These are phyloP conservation scores for Detonula confervacea DNA, from an alignment of 352 stramenopile species.

Conservation along the genomic window DNA sequence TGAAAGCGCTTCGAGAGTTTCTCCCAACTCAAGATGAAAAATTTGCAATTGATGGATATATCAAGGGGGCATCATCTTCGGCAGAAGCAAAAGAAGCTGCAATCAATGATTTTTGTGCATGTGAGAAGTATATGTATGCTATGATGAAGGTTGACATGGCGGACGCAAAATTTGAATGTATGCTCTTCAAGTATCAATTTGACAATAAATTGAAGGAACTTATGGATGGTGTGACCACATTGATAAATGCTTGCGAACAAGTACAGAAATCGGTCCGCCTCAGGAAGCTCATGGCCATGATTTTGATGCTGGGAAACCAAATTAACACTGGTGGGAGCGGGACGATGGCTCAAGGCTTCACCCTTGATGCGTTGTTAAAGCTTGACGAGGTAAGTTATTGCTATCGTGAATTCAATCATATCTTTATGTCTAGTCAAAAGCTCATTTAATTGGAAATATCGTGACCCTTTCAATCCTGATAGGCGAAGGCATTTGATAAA, in stretches of 20 bases:
- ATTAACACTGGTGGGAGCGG: conserved; percentile 91
- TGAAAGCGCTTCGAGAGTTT: conserved; percentile 92
- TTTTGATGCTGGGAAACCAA: conserved; percentile 96
- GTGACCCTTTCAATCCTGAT: conserved; percentile 3
- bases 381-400: conserved; percentile 82
- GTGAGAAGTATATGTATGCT: conserved; percentile 86
- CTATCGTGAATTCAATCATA: conserved; percentile 4
- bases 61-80: conserved; percentile 67
- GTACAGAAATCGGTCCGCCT: conserved; percentile 92
- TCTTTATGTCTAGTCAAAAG: not conserved
- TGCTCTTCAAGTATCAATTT: conserved; percentile 85
- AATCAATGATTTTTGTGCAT: conserved; percentile 79
- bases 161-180: conserved; percentile 77
- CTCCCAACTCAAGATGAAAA: conserved; percentile 93
- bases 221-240: conserved; percentile 79
- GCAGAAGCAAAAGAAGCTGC: conserved; percentile 59
- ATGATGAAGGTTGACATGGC: conserved; percentile 80
- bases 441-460: conserved; percentile 5
- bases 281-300: conserved; percentile 94
- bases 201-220: conserved; percentile 88
- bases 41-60: conserved; percentile 86
- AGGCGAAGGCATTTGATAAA: conserved; percentile 91
- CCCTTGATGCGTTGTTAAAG: conserved; percentile 93
- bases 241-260: conserved; percentile 92
- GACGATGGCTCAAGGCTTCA: conserved; percentile 92